Conservation (phyloP, 805 yeast species). For the Yarrowia bubula region DNA sequence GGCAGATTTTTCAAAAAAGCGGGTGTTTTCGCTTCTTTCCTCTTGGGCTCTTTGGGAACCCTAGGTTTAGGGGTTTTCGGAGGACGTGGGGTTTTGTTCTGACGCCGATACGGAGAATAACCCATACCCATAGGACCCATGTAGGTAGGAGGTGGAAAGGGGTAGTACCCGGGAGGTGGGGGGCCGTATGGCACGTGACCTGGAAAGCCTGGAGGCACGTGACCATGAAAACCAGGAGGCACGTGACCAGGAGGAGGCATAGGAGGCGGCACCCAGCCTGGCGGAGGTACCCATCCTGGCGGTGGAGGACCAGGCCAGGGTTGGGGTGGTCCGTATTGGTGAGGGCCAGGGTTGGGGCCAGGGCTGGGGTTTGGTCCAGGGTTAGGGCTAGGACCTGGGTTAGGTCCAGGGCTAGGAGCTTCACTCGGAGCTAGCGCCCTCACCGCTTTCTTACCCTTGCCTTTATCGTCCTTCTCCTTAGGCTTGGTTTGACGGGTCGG, state of each 20-base stretch:
- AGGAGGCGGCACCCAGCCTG: background rate
- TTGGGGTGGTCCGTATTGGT: background rate
- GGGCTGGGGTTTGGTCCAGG: too few species aligned
- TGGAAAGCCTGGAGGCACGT: too few species aligned
- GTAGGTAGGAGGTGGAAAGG: conserved; percentile 19
- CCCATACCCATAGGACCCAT: conserved; percentile 27
- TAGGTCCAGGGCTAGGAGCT: background rate
- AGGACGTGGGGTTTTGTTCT: conserved; percentile 26
- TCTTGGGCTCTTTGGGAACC: conserved; percentile 20
- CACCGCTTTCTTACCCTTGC: background rate
- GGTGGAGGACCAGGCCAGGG: conserved; percentile 18
- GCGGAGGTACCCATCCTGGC: conserved; percentile 15
- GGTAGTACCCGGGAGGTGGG: conserved; percentile 5
- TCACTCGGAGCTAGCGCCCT: background rate
- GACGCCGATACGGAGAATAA: conserved; percentile 17
- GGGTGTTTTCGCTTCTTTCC: conserved; percentile 21
- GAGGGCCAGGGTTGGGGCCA: background rate
- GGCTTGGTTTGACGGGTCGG: background rate
- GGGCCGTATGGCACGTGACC: background rate
- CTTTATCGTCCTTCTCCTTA: background rate
- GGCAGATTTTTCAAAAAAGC: conserved; percentile 28
- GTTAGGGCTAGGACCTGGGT: background rate
- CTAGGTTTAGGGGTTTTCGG: conserved; percentile 28
- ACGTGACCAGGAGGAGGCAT: background rate
- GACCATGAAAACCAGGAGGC: background rate